Percentiles rank a stretch among this genome's conserved stretches.
These are phyloP conservation scores for Telfairia occidentalis DNA, from an alignment of 331 rosid genomes.

Conservation along the genomic window DNA sequence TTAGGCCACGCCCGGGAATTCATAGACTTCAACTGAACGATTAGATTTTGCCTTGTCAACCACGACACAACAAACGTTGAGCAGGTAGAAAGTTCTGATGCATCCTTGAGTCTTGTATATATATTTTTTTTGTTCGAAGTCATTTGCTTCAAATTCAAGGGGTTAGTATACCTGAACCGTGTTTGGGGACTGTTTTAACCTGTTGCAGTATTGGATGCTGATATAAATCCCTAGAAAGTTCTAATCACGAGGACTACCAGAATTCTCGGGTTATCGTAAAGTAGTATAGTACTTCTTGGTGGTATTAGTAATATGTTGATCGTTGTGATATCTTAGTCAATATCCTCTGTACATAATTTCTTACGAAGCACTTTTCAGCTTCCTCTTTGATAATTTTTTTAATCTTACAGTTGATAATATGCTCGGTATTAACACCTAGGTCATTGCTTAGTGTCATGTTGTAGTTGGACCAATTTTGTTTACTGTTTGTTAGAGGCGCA, in stretches of 20 bases:
- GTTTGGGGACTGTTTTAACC: neutral
- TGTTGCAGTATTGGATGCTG: neutral
- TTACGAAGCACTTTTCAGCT: neutral
- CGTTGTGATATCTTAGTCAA: neutral
- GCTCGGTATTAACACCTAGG: neutral
- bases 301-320: neutral
- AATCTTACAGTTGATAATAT: neutral
- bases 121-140: neutral
- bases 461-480: neutral
- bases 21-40: neutral
- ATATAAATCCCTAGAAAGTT: neutral
- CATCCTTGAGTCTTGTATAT: neutral
- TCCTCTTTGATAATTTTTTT: neutral
- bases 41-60: neutral
- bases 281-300: neutral
- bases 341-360: neutral
- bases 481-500: conserved; percentile 38
- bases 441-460: neutral
- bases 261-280: neutral
- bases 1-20: neutral
- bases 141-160: neutral
- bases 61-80: neutral
- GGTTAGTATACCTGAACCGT: neutral
- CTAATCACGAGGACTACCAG: neutral
- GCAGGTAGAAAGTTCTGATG: neutral